A percentile compares a stretch with the other conserved stretches of the same genome.
Conservation (phyloP, 345 rosid genomes). For the Corymbia maculata region DNA sequence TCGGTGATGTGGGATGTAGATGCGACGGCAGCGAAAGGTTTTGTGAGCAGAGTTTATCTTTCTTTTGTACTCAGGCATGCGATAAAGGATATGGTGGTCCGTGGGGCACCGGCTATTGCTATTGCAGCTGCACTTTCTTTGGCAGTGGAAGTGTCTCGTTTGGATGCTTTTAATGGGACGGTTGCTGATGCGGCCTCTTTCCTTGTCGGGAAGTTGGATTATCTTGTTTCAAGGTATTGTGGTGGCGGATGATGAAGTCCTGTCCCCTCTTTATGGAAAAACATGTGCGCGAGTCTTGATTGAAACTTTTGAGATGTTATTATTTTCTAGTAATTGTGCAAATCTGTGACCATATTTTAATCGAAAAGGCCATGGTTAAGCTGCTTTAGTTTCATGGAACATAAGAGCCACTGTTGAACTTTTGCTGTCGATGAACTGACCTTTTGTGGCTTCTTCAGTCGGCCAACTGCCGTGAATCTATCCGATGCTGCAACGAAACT, state of each 20-base stretch:
- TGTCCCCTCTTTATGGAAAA: not conserved
- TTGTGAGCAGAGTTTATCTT: not conserved
- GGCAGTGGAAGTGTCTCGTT: constrained; percentile 72
- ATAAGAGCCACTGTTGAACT: not conserved
- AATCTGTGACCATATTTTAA: not conserved
- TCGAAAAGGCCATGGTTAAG: not conserved
- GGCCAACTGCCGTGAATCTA: constrained; percentile 87
- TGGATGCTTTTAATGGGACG: constrained; percentile 44
- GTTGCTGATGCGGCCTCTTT: constrained; percentile 45
- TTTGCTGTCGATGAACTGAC: not conserved
- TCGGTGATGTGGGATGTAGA: not conserved
- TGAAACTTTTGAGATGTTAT: not conserved
- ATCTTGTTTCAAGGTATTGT: constrained; percentile 66
- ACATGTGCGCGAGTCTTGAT: not conserved
- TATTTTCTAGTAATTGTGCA: not conserved
- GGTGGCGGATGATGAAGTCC: not conserved
- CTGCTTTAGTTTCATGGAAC: not conserved
- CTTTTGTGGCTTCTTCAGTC: constrained; percentile 33
- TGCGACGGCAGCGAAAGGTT: not conserved
- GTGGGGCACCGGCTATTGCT: constrained; percentile 99
- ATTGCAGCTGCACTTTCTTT: constrained; percentile 88
- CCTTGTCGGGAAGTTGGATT: constrained; percentile 47
- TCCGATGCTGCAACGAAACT: constrained; percentile 84
- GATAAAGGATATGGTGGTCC: constrained; percentile 93
- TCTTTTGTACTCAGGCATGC: constrained; percentile 42